These are phyloP conservation scores for Mimosa bimucronata DNA, from an alignment of 306 rosid genomes.

Conservation along the genomic window DNA sequence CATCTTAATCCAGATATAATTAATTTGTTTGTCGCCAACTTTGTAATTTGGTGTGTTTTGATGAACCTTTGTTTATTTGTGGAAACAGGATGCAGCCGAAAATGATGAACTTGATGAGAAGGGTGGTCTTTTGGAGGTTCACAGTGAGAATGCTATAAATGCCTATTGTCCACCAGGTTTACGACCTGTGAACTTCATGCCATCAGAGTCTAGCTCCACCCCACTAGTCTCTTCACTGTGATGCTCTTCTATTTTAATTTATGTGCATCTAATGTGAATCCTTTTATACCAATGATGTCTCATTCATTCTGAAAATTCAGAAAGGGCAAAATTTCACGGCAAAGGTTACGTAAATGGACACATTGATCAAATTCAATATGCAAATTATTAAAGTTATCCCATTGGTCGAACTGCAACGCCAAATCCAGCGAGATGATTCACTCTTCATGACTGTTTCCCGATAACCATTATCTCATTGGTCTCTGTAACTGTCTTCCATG, in stretches of 20 bases:
- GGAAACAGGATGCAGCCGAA: constrained; percentile 67
- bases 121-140: constrained; percentile 54
- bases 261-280: constrained; percentile 1
- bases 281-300: not conserved
- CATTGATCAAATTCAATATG: not conserved
- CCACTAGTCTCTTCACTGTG: constrained; percentile 46
- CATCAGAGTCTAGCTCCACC: constrained; percentile 55
- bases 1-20: not conserved
- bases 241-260: not conserved
- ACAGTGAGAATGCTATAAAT: constrained; percentile 60
- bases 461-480: constrained; percentile 46
- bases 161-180: constrained; percentile 78
- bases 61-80: not conserved
- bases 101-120: constrained; percentile 71
- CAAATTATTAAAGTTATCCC: not conserved
- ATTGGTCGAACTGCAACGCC: not conserved
- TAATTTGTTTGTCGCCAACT: not conserved
- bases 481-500: constrained; percentile 30
- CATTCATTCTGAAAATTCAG: not conserved
- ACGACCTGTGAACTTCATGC: constrained; percentile 55
- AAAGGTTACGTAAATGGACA: not conserved
- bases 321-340: not conserved
- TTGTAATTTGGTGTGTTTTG: not conserved
- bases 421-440: not conserved
- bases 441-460: constrained; percentile 38